Evolutionary conservation across 306 rosid species (phyloP), one percentile per base, ranked within the genome.

Genomic region (Cicer arietinum): DNA sequence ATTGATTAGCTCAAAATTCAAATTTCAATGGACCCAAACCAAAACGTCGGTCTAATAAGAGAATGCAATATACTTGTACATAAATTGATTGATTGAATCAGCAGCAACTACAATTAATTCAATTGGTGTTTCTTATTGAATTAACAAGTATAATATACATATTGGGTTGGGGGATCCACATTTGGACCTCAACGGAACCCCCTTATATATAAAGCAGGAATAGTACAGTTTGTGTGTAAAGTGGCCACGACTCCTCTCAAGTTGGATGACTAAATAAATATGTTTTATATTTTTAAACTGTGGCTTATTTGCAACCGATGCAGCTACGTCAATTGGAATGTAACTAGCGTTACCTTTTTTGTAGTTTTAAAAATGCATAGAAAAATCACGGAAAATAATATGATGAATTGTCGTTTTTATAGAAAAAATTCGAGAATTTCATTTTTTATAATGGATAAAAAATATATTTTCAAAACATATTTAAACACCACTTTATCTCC

Each of bases 131-230:
- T 54, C 44, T 43, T 73, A 67, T 67, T 78, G 61, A 80, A 77
- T 60, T 60, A 77, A 87, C 35, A 71, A 79, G 80, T 76, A 59
- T 78, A 63, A 46, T 80, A 79, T 73, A 84, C 85, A 39, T 53
- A 6, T 52, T 57, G 71, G 81, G 42, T 69, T 60, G 79, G 63
- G 73, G 82, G 80, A 67, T 77, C 83, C 86, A 82, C 83, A 61
- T 67, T 77, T 73, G 68, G 79, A 77, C 65, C 60, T 77, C 69
- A 46, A 50, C 48, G 71, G 76, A 72, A 30, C 62, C 78, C 78
- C 73, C 16, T 7, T 50, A n/a, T n/a, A 0, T 3, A 66, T 60
- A 85, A 71, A 60, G 65, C 66, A 64, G 13, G 59, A 69, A 82
- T 37, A 54, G 54, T 70, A 46, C 30, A 14, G 9, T 45, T 10